A percentile compares a stretch with the other conserved stretches of the same genome.
phyloP scores from a whole-genome alignment of 768 basidiomycete species.

The Cyathus striatus region DNA sequence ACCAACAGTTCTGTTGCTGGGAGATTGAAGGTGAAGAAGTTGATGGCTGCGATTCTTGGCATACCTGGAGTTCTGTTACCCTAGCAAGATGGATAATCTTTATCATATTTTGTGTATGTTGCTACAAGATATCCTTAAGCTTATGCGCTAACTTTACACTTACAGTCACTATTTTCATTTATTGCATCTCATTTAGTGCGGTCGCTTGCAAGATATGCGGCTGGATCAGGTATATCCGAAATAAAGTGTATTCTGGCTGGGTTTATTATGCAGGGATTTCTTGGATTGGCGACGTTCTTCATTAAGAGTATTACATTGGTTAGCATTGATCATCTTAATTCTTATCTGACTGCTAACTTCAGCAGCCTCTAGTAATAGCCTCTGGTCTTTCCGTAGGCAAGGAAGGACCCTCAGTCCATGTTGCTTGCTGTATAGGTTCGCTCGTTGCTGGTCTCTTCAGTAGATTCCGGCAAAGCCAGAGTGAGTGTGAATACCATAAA shows the following conservation, averaged over 20 bases:
- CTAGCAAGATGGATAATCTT: constrained; percentile 81
- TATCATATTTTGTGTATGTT: constrained; percentile 81
- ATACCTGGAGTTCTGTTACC: constrained; percentile 75
- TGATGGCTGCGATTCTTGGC: constrained; percentile 88
- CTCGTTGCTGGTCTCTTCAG: constrained; percentile 83
- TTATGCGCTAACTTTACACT: too few species aligned
- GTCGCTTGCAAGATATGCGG: constrained; percentile 89
- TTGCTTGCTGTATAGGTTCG: constrained; percentile 90
- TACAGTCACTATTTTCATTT: constrained; percentile 78
- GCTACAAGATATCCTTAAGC: too few species aligned
- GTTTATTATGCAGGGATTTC: constrained; percentile 94
- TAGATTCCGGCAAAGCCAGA: constrained; percentile 82
- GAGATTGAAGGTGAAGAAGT: constrained; percentile 82
- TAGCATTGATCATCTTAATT: constrained; percentile 18
- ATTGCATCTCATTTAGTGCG: constrained; percentile 86
- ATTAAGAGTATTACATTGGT: constrained; percentile 95
- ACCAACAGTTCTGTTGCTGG: constrained; percentile 98
- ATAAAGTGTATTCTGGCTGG: constrained; percentile 98
- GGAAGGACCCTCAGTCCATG: constrained; percentile 97
- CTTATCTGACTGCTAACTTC: constrained; percentile 8
- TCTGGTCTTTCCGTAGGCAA: constrained; percentile 97
- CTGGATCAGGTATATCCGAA: constrained; percentile 97
- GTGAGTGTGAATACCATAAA: constrained; percentile 35
- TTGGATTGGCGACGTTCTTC: constrained; percentile 83
- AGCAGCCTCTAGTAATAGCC: constrained; percentile 91